Base-by-base conservation (phyloP, 768 basidiomycete species). In the Strobilomyces echinocephalus region DNA sequence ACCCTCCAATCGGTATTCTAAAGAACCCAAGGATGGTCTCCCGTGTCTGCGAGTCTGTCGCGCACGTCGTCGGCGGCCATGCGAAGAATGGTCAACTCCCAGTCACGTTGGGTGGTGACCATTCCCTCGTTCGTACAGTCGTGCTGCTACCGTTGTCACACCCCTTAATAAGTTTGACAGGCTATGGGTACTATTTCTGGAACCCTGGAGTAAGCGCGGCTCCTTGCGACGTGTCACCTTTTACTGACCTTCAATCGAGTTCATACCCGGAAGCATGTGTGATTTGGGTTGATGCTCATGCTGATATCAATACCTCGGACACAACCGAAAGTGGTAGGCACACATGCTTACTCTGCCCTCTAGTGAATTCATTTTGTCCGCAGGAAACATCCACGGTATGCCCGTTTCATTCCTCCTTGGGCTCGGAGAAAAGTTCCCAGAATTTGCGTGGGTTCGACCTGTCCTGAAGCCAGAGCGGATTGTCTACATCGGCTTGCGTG, bases 371-470 rank as follows among this genome's bases (percentile, higher is more conserved):
- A 65, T 36, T 28, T 8, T 9, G 15, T 35, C 16, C 8, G 34
- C 65, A 80, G 95, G 95, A 30, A 97, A 98, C 72, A 86, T 99
- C 43, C 97, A 99, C 72, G 97, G 97, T 56, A 97, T 97, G 87
- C 97, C 97, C 20, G 81, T 98, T 41, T 91, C 97, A 6, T 98
- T 98, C 81, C 82, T 99, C 46, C 51, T 84, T 73, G 83, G 77
- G 68, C 58, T 76, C 33, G 73, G 71, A 36, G 60, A 67, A 33
- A 66, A 68, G 28, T 38, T 75, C 38, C 64, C 74, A 54, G 72
- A 76, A 54, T 83, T 79, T 63, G 63, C 70, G 41, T 87, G 85
- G 83, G 64, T 84, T 48, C 82, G 83, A 67, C 84, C 84, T 35
- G 64, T 74, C 24, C 77, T 98, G 34, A 83, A 75, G 67, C 75